Percentiles rank a stretch among this genome's conserved stretches.
phyloP scores from a whole-genome alignment of 768 basidiomycete species.

The Thelephora aurantiotincta region DNA sequence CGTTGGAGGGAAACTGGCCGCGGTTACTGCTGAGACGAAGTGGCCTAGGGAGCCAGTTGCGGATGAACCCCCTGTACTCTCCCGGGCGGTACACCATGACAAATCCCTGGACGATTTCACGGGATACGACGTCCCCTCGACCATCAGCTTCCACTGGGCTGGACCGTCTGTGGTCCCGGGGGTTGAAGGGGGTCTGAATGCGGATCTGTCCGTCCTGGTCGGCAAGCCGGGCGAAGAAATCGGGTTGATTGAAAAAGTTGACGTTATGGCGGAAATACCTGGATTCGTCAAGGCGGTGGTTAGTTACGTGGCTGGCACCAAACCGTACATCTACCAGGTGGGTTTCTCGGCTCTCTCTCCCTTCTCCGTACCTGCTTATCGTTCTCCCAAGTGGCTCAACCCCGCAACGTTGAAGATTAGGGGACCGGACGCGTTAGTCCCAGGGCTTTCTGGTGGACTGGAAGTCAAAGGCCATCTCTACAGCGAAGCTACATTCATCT shows the following conservation, averaged over 20 bases:
- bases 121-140: slow-evolving; percentile 59
- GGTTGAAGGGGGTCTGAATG: slow-evolving; percentile 38
- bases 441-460: slow-evolving; percentile 23
- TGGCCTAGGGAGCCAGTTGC: slow-evolving; percentile 47
- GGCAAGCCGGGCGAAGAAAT: slow-evolving; percentile 43
- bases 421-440: slow-evolving; percentile 25
- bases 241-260: slow-evolving; percentile 84
- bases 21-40: slow-evolving; percentile 69
- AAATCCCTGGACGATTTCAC: slow-evolving; percentile 62
- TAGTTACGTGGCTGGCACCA: slow-evolving; percentile 85
- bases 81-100: slow-evolving; percentile 51
- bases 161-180: slow-evolving; percentile 46
- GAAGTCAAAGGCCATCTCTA: slow-evolving; percentile 61
- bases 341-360: slow-evolving; percentile 12
- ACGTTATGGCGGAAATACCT: slow-evolving; percentile 91
- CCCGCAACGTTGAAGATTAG: slow-evolving; percentile 34
- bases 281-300: slow-evolving; percentile 85
- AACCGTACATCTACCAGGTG: slow-evolving; percentile 91
- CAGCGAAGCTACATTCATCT: slow-evolving; percentile 88
- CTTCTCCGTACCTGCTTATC: background rate
- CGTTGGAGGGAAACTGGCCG: slow-evolving; percentile 59
- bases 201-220: slow-evolving; percentile 40
- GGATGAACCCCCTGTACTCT: slow-evolving; percentile 36
- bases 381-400: slow-evolving; percentile 37
- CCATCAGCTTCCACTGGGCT: slow-evolving; percentile 66